phyloP scores from a whole-genome alignment of 306 rosid genomes.

The Quillaja saponaria region DNA sequence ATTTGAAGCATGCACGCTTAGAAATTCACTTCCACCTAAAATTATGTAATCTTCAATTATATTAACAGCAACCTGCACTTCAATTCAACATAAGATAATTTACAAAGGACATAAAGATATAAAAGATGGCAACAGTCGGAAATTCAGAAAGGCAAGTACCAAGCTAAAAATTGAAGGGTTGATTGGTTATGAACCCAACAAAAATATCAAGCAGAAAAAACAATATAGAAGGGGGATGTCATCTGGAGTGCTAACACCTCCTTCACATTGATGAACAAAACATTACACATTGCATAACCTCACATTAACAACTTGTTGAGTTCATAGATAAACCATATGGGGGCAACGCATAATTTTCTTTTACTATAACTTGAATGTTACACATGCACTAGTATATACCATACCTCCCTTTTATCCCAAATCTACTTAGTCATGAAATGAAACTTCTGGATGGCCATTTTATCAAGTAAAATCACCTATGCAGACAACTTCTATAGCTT shows the following conservation, averaged over 20 bases:
- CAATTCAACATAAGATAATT: constrained; percentile 30
- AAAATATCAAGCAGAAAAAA: constrained; percentile 19
- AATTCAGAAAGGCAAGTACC: constrained; percentile 1
- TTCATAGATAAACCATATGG: no score
- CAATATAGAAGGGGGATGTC: constrained; percentile 13
- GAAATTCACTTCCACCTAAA: constrained; percentile 85
- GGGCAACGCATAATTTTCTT: no score
- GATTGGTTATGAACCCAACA: constrained; percentile 10
- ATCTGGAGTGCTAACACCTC: constrained; percentile 17
- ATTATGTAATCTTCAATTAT: constrained; percentile 85
- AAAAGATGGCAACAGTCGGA: constrained; percentile 8
- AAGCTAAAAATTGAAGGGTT: constrained; percentile 20
- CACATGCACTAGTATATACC: not conserved
- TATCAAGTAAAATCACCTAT: constrained; percentile 13
- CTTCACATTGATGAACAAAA: constrained; percentile 23
- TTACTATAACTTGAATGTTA: no score
- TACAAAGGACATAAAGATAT: constrained; percentile 13
- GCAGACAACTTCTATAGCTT: constrained; percentile 11
- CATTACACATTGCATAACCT: not conserved
- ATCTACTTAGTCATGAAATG: constrained; percentile 12
- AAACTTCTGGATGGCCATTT: constrained; percentile 17
- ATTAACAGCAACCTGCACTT: constrained; percentile 71
- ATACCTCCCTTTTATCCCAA: not conserved
- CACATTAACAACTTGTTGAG: no score
- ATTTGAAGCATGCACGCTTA: constrained; percentile 73